Percentiles rank a stretch among this genome's conserved stretches.
Conservation (phyloP, 306 rosid genomes). For the Pterocarpus santalinus region DNA sequence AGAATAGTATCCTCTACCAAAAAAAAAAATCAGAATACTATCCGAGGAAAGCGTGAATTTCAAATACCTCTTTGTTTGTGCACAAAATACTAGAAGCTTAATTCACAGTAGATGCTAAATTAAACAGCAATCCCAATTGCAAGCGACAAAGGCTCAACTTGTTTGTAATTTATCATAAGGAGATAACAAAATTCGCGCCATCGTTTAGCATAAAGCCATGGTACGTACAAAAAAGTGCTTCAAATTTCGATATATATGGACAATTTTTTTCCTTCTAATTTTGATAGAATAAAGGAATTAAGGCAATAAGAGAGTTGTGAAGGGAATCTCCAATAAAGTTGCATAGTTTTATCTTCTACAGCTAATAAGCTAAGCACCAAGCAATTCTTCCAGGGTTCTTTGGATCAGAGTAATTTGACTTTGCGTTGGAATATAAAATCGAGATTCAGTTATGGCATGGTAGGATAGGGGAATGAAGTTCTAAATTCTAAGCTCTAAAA, state of each 20-base stretch:
- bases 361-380: conserved; percentile 11
- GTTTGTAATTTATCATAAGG: neutral
- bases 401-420: conserved; percentile 36
- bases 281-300: conserved; percentile 30
- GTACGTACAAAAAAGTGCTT: neutral
- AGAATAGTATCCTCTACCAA: neutral
- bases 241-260: neutral
- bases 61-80: neutral
- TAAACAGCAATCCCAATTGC: neutral
- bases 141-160: neutral
- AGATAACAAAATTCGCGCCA: neutral
- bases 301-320: conserved; percentile 11
- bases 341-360: conserved; percentile 24
- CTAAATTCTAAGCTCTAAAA: conserved; percentile 35
- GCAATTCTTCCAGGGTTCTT: neutral
- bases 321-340: conserved; percentile 41
- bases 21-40: no score
- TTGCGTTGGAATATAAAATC: conserved; percentile 46
- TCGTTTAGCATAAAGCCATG: neutral
- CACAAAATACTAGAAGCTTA: conserved; percentile 14
- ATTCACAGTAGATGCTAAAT: neutral
- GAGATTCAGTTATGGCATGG: conserved; percentile 41
- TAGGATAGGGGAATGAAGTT: conserved; percentile 30
- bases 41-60: neutral
- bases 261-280: neutral